Evolutionary conservation across 495 filamentous ascomycete species (phyloP).

Genomic region (Pseudomonodictys pantanalensis): DNA sequence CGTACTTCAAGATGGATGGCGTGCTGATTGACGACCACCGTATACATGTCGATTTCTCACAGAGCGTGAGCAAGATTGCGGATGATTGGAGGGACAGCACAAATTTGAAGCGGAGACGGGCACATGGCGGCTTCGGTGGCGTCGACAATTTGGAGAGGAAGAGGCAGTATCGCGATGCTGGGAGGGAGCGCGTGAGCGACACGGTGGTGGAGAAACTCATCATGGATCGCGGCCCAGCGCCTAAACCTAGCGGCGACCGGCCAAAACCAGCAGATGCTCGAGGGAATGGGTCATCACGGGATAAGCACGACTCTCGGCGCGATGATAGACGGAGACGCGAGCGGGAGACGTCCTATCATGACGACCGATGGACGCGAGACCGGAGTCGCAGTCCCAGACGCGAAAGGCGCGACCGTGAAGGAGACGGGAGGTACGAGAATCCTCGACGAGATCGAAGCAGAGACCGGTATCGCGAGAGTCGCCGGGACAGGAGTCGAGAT

Average conservation of each 20-base stretch:
- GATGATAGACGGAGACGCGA: conserved; percentile 17
- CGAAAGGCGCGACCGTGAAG: conserved; percentile 34
- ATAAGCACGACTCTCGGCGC: background rate
- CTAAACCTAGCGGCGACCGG: conserved; percentile 6
- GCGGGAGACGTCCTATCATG: conserved; percentile 39
- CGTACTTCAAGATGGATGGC: conserved; percentile 97
- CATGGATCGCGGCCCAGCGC: conserved; percentile 63
- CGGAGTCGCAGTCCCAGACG: conserved; percentile 54
- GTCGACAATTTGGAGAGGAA: conserved; percentile 82
- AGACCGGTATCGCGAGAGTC: conserved; percentile 25
- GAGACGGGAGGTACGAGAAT: conserved; percentile 24
- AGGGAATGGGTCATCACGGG: background rate
- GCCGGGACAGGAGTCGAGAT: conserved; percentile 34
- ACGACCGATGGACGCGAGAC: conserved; percentile 28
- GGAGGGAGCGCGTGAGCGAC: conserved; percentile 17
- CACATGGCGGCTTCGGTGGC: conserved; percentile 84
- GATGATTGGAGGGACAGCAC: conserved; percentile 85
- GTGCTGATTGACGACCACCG: conserved; percentile 96
- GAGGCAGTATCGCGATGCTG: conserved; percentile 73
- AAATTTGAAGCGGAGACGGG: conserved; percentile 72
- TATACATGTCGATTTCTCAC: conserved; percentile 98
- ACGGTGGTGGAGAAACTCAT: conserved; percentile 65
- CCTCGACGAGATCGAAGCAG: conserved; percentile 27
- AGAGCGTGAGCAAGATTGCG: conserved; percentile 87
- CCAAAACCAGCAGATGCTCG: background rate